phyloP scores from a whole-genome alignment of 1,284 basidiomycete genomes.

The Agroathelia rolfsii region DNA sequence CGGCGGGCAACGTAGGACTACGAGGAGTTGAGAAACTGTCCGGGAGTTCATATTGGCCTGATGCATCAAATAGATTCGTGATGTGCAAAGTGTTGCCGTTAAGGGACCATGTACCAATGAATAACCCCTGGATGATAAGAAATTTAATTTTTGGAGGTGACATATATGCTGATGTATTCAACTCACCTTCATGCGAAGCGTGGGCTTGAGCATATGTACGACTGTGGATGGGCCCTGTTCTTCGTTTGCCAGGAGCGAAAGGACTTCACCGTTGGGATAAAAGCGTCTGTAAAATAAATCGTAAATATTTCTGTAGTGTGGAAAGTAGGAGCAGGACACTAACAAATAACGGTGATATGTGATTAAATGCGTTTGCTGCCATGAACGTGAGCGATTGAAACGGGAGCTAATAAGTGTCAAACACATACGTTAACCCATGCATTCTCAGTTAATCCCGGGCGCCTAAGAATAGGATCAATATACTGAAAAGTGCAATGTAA shows the following conservation, averaged over 20 bases:
- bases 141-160: not conserved
- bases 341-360: slow-evolving; percentile 81
- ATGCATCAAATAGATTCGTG: slow-evolving; percentile 51
- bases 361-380: slow-evolving; percentile 59
- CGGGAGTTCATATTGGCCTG: slow-evolving; percentile 18
- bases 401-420: slow-evolving; percentile 3
- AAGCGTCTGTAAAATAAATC: slow-evolving; percentile 55
- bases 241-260: slow-evolving; percentile 83
- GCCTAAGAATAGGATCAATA: slow-evolving; percentile 31
- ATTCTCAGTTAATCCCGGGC: slow-evolving; percentile 70
- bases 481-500: slow-evolving; percentile 5
- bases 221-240: slow-evolving; percentile 64
- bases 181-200: slow-evolving; percentile 68
- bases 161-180: not conserved
- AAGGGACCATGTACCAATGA: slow-evolving; percentile 61
- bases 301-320: slow-evolving; percentile 5
- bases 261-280: slow-evolving; percentile 77
- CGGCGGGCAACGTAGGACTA: slow-evolving; percentile 8
- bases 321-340: too few relatives aligned
- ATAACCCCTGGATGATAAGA: slow-evolving; percentile 42
- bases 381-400: slow-evolving; percentile 5
- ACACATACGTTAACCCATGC: slow-evolving; percentile 71
- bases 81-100: slow-evolving; percentile 48
- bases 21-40: slow-evolving; percentile 6
- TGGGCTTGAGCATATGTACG: slow-evolving; percentile 69